These are phyloP conservation scores for Epichloe amarillans DNA, from an alignment of 2,329 filamentous ascomycete genomes.

Conservation along the genomic window DNA sequence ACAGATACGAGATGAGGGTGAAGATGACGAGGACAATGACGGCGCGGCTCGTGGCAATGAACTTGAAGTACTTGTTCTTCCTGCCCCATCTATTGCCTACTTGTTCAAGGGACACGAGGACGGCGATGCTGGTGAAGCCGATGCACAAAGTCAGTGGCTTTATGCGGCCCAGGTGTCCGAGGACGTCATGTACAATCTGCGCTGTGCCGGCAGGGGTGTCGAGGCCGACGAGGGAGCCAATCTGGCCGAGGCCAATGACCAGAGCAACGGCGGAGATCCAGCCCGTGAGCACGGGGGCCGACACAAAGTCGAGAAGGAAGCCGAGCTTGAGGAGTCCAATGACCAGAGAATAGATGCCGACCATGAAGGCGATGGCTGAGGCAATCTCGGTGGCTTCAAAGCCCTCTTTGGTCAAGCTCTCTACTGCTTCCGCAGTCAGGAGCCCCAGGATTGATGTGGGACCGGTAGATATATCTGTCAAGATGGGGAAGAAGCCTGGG, in stretches of 20 bases:
- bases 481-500: background rate
- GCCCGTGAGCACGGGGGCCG: slow-evolving; percentile 48
- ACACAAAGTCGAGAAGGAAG: slow-evolving; percentile 53
- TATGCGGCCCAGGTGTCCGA: slow-evolving; percentile 40
- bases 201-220: slow-evolving; percentile 38
- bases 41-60: slow-evolving; percentile 45
- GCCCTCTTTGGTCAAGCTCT: slow-evolving; percentile 33
- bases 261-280: slow-evolving; percentile 55
- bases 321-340: slow-evolving; percentile 50
- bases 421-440: slow-evolving; percentile 47
- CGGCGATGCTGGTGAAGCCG: slow-evolving; percentile 41
- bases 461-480: slow-evolving; percentile 44
- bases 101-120: slow-evolving; percentile 43
- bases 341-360: slow-evolving; percentile 45
- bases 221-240: slow-evolving; percentile 46
- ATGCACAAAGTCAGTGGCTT: slow-evolving; percentile 46
- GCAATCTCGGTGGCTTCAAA: slow-evolving; percentile 43
- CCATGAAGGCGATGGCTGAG: slow-evolving; percentile 48
- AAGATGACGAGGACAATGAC: slow-evolving; percentile 48
- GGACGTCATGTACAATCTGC: slow-evolving; percentile 44
- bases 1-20: slow-evolving; percentile 48
- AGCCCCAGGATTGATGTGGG: slow-evolving; percentile 53
- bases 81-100: slow-evolving; percentile 45
- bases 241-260: slow-evolving; percentile 52
- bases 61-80: slow-evolving; percentile 42